Evolutionary conservation across 78 protist species (phyloP), one percentile per base, ranked within the genome.

Genomic region (Trichosphaerium sp.): DNA sequence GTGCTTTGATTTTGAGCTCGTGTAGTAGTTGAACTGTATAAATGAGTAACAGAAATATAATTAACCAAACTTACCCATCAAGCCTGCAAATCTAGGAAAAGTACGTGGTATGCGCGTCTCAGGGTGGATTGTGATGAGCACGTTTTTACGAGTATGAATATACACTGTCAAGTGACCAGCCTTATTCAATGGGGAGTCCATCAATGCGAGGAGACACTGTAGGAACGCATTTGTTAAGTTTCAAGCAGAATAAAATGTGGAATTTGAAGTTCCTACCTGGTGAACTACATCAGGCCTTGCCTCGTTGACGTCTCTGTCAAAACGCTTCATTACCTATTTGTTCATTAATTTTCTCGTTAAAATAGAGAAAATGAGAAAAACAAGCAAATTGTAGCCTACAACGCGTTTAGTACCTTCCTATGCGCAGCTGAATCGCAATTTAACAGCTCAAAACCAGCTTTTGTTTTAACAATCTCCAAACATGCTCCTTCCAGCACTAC

Each of bases 151-250:
- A 1, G 92, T 83, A 40, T 68, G 94, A 1, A 97, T 70, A 65
- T 58, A 97, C n/a, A 95, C 70, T 65, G 93, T 91, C 15, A 96
- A 76, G 25, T 61, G 58, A 6, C 98, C 99, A 0, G 98, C 90
- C 71, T 95, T 91, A 84, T 95, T 97, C 15, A 97, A 63, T 2
- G 99, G 99, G 51, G 88, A 71, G 69, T 97, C 99, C 15, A 95
- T 83, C 26, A 97, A 76, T 0, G 89, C 88, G 38, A 97, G 60
- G 35, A 97, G 73, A 62, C 96, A 88, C 93, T 90, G 75, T 11
- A 55, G 32, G 8, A 3, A 23, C 42, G 10, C 8, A 31, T 28
- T 37, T 3, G 10, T 35, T 10, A 18, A 52, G 41, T 1, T 8
- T 32, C 0, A 7, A 1, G 4, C 8, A 14, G 5, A 40, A 34